These are phyloP conservation scores for Verticillium longisporum DNA, from an alignment of 2,329 filamentous ascomycete genomes.

Conservation along the genomic window DNA sequence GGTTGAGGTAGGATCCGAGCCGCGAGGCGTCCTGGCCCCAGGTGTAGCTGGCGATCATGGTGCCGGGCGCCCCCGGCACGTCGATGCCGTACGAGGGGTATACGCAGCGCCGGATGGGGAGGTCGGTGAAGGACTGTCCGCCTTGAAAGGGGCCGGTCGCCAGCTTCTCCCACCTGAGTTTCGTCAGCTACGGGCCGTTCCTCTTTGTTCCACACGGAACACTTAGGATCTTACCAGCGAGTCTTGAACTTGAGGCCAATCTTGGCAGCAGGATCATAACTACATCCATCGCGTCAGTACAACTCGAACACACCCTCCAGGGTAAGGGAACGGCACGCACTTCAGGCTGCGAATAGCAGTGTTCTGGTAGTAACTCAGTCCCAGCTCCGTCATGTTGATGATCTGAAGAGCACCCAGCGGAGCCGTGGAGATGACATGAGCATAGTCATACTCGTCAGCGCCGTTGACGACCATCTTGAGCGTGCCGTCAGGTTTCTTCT, in stretches of 20 bases:
- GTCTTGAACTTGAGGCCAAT: constrained; percentile 21
- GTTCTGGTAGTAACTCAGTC: constrained; percentile 19
- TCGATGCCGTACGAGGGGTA: constrained; percentile 23
- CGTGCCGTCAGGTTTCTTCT: constrained; percentile 5
- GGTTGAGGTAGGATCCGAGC: constrained; percentile 16
- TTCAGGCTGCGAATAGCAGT: constrained; percentile 21
- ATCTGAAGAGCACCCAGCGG: constrained; percentile 17
- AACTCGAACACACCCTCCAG: too few species aligned
- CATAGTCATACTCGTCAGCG: constrained; percentile 11
- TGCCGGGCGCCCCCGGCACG: constrained; percentile 12
- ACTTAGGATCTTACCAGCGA: constrained; percentile 12
- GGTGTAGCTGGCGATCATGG: constrained; percentile 17
- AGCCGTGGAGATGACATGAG: constrained; percentile 17
- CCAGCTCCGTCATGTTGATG: constrained; percentile 17
- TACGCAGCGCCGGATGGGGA: constrained; percentile 22
- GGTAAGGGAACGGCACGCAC: not conserved
- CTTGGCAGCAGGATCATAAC: constrained; percentile 20
- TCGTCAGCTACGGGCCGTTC: not conserved
- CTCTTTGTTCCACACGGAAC: too few species aligned
- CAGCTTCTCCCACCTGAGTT: constrained; percentile 13
- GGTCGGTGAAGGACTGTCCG: constrained; percentile 19
- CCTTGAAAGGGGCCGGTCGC: constrained; percentile 14
- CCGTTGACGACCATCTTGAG: constrained; percentile 15
- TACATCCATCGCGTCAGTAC: not conserved
- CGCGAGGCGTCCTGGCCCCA: constrained; percentile 18